Base-by-base conservation (phyloP, 2,329 filamentous ascomycete genomes). In the Cercospora sp. region DNA sequence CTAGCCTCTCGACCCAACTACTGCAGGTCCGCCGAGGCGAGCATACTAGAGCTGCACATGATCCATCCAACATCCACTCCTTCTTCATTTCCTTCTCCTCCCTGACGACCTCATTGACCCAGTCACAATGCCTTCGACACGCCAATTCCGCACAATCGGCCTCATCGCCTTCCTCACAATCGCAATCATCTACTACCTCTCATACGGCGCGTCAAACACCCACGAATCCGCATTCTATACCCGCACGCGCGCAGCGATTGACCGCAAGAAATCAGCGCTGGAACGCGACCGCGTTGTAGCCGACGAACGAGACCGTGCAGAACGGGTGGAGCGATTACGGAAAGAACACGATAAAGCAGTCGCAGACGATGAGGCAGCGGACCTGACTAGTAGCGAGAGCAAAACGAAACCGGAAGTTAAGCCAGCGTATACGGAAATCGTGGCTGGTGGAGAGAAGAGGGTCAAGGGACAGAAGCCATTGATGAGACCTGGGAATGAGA, bases 181-280 rank as follows among this genome's bases (percentile, higher is more conserved):
- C 68, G 80, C 94, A 72, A 84, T 89, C 57, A 81, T 90, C 64
- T 83, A 96, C 73, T 93, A 94, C 82, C 89, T 92, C 77, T 90
- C 89, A 20, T 86, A 85, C n/a, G 85, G 84, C 60, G 81, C 86
- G 63, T 84, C 85, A 66, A 81, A 85, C 60, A 82, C 83, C 36
- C 79, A 81, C 69, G 82, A 82, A 59, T 84, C 80, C 53, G 84
- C 85, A 73, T 88, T 88, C 80, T 87, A 89, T 78, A 82, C 81
- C 28, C 83, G 84, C 59, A 89, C 84, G 2, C 79, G 85, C 10
- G 78, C 81, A 33, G 83, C 86, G n/a, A 83, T 87, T 70, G 81
- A 87, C 69, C 82, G 82, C 10, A 78, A 83, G 45, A 78, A 81
- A 66, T 75, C 72, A 28, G 70, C 72, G 23, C 74, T 72, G 73